A percentile compares a stretch with the other conserved stretches of the same genome.
These are phyloP conservation scores for Fusarium sp. DNA, from an alignment of 2,329 filamentous ascomycete species.

Conservation along the genomic window DNA sequence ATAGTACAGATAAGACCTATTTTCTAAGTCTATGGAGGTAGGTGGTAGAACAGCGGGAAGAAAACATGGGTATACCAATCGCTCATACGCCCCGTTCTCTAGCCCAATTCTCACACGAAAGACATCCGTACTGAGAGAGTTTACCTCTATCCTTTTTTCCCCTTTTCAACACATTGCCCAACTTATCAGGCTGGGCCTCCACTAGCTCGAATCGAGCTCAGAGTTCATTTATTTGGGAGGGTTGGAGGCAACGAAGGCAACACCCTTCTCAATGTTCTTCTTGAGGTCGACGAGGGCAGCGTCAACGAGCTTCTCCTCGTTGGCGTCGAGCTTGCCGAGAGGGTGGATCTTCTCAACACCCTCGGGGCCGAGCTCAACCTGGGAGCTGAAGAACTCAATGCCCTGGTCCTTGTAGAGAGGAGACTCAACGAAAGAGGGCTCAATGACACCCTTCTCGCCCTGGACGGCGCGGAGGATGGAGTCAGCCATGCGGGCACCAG, in stretches of 20 bases:
- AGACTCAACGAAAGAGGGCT: slow-evolving; percentile 97
- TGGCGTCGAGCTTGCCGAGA: slow-evolving; percentile 84
- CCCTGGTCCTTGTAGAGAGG: slow-evolving; percentile 99
- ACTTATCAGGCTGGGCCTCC: slow-evolving; percentile 9
- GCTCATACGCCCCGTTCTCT: slow-evolving; percentile 35
- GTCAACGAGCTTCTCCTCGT: slow-evolving; percentile 92
- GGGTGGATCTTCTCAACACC: slow-evolving; percentile 95
- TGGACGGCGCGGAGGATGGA: slow-evolving; percentile 91
- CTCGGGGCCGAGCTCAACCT: slow-evolving; percentile 94
- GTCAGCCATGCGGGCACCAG: slow-evolving; percentile 87
- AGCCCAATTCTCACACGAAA: slow-evolving; percentile 35
- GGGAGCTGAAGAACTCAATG: slow-evolving; percentile 95
- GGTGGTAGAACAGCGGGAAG: slow-evolving; percentile 49
- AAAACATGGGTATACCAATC: slow-evolving; percentile 44
- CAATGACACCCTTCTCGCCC: slow-evolving; percentile 93
- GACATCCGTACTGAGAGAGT: slow-evolving; percentile 31
- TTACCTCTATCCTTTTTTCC: slow-evolving; percentile 24
- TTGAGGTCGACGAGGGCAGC: slow-evolving; percentile 86
- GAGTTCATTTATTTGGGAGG: slow-evolving; percentile 66
- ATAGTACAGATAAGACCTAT: slow-evolving; percentile 55
- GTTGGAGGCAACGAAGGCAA: slow-evolving; percentile 70
- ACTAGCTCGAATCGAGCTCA: slow-evolving; percentile 14
- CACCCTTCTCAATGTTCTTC: slow-evolving; percentile 96
- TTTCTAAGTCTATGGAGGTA: slow-evolving; percentile 51
- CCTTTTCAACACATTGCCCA: slow-evolving; percentile 35